These are phyloP conservation scores for Exserohilum turcica DNA, from an alignment of 2,329 filamentous ascomycete genomes.

Conservation along the genomic window DNA sequence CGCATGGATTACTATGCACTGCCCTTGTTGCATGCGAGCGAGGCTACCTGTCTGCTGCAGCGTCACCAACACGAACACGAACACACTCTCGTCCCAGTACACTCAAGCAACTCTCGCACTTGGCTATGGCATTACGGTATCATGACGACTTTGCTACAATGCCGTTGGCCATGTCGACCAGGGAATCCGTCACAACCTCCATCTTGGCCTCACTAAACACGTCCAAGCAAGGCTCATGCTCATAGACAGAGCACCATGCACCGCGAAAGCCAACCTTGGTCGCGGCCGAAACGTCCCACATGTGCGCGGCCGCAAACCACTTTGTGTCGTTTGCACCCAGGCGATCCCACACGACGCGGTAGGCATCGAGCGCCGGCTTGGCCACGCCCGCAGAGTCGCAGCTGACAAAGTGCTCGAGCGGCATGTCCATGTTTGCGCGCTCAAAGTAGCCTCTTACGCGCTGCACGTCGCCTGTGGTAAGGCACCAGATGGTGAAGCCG, in stretches of 20 bases:
- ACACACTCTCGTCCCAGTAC: too few relatives aligned
- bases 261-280: slow-evolving; percentile 50
- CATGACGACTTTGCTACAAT: slow-evolving; percentile 14
- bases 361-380: slow-evolving; percentile 58
- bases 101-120: not conserved
- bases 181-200: slow-evolving; percentile 10
- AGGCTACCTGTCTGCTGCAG: too few relatives aligned
- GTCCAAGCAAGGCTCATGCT: slow-evolving; percentile 16
- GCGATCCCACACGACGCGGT: slow-evolving; percentile 51
- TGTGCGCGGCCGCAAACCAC: slow-evolving; percentile 65
- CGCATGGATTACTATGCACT: too few relatives aligned
- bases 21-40: too few relatives aligned
- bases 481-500: slow-evolving; percentile 17
- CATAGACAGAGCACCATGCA: slow-evolving; percentile 16
- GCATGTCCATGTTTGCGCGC: slow-evolving; percentile 56
- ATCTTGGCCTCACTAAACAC: slow-evolving; percentile 14
- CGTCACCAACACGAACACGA: too few relatives aligned
- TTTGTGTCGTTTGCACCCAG: slow-evolving; percentile 50
- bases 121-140: not conserved
- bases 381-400: slow-evolving; percentile 57
- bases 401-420: slow-evolving; percentile 57
- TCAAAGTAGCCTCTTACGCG: slow-evolving; percentile 59
- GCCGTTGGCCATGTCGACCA: slow-evolving; percentile 13
- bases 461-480: slow-evolving; percentile 16
- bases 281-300: slow-evolving; percentile 64